These are phyloP conservation scores for Rostrohypoxylon terebratum DNA, from an alignment of 495 filamentous ascomycete genomes.

Conservation along the genomic window DNA sequence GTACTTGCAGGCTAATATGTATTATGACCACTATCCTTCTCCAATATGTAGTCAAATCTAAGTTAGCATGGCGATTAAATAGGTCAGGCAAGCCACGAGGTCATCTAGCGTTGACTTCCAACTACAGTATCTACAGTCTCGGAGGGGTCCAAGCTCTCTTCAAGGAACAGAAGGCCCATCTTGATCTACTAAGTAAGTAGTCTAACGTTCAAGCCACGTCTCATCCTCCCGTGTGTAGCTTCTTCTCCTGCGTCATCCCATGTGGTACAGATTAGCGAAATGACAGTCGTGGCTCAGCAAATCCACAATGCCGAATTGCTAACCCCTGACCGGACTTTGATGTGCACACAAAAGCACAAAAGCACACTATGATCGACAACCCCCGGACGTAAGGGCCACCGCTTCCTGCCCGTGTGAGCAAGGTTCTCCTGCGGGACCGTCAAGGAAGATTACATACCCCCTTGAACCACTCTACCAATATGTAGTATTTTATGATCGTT, in stretches of 20 bases:
- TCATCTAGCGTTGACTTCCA: constrained; percentile 10
- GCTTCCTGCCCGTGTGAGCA: constrained; percentile 36
- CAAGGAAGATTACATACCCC: constrained; percentile 22
- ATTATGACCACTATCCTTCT: constrained; percentile 3
- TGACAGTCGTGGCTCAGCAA: constrained; percentile 44
- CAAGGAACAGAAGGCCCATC: constrained; percentile 18
- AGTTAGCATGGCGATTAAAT: constrained; percentile 26
- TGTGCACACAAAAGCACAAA: constrained; percentile 8
- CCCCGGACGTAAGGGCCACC: constrained; percentile 43
- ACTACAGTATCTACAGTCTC: constrained; percentile 13
- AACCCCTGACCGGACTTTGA: constrained; percentile 18
- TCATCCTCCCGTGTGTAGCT: constrained; percentile 40
- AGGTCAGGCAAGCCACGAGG: constrained; percentile 30
- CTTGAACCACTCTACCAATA: background rate
- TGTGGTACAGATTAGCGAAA: constrained; percentile 47
- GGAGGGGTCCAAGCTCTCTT: constrained; percentile 24
- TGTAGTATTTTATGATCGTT: constrained; percentile 20
- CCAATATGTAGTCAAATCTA: constrained; percentile 31
- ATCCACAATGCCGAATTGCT: constrained; percentile 41
- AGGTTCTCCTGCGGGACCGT: constrained; percentile 32
- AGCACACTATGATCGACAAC: constrained; percentile 36
- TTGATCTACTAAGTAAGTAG: constrained; percentile 38
- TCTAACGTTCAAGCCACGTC: constrained; percentile 45
- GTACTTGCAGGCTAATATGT: constrained; percentile 16
- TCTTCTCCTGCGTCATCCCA: constrained; percentile 43